These are phyloP conservation scores for Tylopilus sp. DNA, from an alignment of 768 basidiomycete genomes.

Conservation along the genomic window DNA sequence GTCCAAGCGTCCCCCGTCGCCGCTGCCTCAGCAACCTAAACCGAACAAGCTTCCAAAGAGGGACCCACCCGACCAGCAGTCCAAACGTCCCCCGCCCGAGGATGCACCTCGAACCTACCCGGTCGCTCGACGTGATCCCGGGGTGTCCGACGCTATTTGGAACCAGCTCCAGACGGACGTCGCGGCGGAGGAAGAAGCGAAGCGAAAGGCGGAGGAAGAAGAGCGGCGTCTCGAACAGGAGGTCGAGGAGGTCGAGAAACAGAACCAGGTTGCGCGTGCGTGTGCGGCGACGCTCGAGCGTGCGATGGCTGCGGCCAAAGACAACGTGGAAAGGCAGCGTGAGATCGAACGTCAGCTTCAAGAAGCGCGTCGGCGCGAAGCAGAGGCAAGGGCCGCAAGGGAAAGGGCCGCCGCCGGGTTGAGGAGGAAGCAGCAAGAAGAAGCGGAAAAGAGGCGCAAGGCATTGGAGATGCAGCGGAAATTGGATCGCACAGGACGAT, in stretches of 20 bases:
- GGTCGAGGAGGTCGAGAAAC: constrained; percentile 10
- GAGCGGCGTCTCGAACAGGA: constrained; percentile 19
- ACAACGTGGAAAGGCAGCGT: constrained; percentile 14
- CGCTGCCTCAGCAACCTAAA: constrained; percentile 11
- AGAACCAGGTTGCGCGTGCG: constrained; percentile 9
- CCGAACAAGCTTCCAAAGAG: not conserved
- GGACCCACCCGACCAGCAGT: not conserved
- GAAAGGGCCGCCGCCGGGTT: constrained; percentile 27
- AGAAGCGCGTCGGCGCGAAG: constrained; percentile 27
- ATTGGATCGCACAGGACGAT: constrained; percentile 47
- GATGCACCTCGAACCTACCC: constrained; percentile 4
- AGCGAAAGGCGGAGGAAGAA: constrained; percentile 17
- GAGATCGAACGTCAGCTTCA: constrained; percentile 29
- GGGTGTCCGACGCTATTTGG: constrained; percentile 55
- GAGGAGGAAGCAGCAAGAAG: constrained; percentile 35
- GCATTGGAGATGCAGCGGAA: constrained; percentile 39
- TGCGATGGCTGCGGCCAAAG: constrained; percentile 19
- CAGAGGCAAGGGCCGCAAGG: constrained; percentile 22
- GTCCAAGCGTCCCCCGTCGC: constrained; percentile 22
- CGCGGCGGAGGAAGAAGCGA: constrained; percentile 22
- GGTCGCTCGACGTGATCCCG: constrained; percentile 41
- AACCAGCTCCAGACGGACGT: constrained; percentile 42
- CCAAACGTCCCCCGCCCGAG: not conserved
- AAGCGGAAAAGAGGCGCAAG: constrained; percentile 31
- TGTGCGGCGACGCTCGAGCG: constrained; percentile 12